phyloP scores from a whole-genome alignment of 2,329 filamentous ascomycete species.

The Exophiala dermatitidis region DNA sequence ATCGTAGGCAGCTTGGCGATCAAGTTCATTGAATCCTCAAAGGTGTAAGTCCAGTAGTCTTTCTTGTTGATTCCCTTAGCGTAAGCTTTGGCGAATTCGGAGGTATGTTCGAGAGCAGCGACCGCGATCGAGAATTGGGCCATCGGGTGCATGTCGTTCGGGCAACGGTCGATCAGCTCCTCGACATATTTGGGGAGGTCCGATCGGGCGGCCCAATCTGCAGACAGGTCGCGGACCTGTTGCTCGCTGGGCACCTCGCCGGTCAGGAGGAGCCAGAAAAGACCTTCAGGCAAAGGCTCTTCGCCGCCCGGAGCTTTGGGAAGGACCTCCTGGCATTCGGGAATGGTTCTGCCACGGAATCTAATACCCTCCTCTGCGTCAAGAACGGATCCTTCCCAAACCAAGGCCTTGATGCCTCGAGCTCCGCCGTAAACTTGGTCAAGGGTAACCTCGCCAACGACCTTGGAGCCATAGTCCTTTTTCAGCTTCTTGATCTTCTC shows the following conservation, averaged over 20 bases:
- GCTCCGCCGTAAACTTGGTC: conserved; percentile 99
- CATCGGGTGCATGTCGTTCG: conserved; percentile 98
- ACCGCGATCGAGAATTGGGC: conserved; percentile 98
- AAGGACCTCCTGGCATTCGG: conserved; percentile 94
- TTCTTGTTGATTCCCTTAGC: conserved; percentile 99
- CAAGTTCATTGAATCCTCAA: conserved; percentile 99
- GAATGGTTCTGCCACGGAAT: conserved; percentile 98
- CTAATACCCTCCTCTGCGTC: conserved; percentile 98
- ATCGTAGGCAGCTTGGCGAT: conserved; percentile 99
- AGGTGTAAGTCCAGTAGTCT: conserved; percentile 99
- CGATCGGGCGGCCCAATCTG: conserved; percentile 97
- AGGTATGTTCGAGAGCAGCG: conserved; percentile 96
- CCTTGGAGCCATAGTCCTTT: conserved; percentile 92
- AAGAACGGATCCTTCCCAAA: conserved; percentile 98
- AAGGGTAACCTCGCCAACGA: conserved; percentile 94
- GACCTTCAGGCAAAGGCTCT: conserved; percentile 96
- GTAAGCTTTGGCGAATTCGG: conserved; percentile 95
- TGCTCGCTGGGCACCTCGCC: conserved; percentile 96
- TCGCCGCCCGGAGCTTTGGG: conserved; percentile 94
- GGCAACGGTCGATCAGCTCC: conserved; percentile 99
- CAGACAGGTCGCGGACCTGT: conserved; percentile 95
- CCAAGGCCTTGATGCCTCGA: conserved; percentile 95
- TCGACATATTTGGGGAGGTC: conserved; percentile 96
- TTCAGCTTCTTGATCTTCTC: conserved; percentile 98
- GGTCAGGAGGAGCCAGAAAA: conserved; percentile 99